Evolutionary conservation across 73 alveolate species (phyloP).

Genomic region (Paraurostyla sp.): DNA sequence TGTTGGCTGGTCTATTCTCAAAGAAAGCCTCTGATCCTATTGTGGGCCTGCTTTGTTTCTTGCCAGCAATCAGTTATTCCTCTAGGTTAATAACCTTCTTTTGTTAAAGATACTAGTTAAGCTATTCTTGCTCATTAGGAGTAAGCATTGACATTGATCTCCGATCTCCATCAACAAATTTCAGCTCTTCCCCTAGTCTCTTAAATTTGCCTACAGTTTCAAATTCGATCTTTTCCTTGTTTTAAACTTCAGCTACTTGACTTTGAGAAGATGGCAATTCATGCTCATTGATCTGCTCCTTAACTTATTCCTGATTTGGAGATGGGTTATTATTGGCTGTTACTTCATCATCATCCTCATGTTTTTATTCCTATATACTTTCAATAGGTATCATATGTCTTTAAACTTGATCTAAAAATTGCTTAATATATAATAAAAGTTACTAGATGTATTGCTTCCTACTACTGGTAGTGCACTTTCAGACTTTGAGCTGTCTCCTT

Average conservation of each 20-base stretch:
- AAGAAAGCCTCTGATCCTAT: slow-evolving; percentile 1
- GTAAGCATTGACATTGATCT: slow-evolving; percentile 41
- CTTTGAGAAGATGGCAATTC: too few relatives aligned
- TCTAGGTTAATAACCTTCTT: neutral
- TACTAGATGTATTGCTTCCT: too few relatives aligned
- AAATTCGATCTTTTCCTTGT: too few relatives aligned
- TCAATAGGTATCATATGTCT: too few relatives aligned
- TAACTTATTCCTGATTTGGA: too few relatives aligned
- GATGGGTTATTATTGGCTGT: neutral
- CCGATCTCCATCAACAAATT: neutral
- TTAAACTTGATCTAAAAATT: too few relatives aligned
- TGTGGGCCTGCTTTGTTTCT: neutral
- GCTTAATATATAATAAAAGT: too few relatives aligned
- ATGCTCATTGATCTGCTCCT: neutral
- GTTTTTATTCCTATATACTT: neutral
- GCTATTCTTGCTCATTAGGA: slow-evolving; percentile 35
- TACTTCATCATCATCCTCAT: neutral
- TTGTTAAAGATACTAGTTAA: neutral
- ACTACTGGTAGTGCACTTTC: neutral
- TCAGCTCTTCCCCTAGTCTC: too few relatives aligned
- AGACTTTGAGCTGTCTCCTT: neutral
- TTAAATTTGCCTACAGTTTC: too few relatives aligned
- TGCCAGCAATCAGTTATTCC: neutral
- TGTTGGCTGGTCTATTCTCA: slow-evolving; percentile 18
- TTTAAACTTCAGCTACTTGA: neutral